Evolutionary conservation across 768 basidiomycete species (phyloP), one percentile per base, ranked within the genome.

Genomic region (Serendipita sp.): DNA sequence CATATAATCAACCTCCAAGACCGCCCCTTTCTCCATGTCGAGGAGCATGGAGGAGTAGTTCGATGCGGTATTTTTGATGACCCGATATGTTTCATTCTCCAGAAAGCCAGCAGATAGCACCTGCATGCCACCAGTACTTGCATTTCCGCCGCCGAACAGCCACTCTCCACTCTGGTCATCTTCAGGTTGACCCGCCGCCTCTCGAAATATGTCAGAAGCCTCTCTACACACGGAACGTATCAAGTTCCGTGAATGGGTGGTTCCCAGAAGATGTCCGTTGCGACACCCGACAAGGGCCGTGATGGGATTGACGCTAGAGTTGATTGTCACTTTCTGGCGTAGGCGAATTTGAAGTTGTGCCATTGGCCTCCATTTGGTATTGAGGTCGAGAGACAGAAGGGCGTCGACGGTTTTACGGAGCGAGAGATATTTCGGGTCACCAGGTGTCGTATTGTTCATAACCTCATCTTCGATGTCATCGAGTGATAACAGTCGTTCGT

Each of bases 1-100:
- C 69, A 96, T 77, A 69, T 76, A 89, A 16, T 86, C 81, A 28
- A 97, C 80, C 75, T 97, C 93, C 0, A 91, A 93, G 3, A 70
- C 67, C n/a, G 69, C 64, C 47, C 85, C 85, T 36, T 74, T 73
- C 67, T 78, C 79, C 34, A 94, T 72, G 71, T 95, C 91, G 15
- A 77, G 72, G 16, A 92, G 77, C 83, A 91, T 96, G 15, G 87
- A 89, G 3, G 91, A 91, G 63, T 84, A 80, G 71, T 93, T 91
- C 13, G 75, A 74, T 46, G 74, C 75, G 2, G 90, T 94, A 28
- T 75, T 64, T 7, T 76, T 67, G 15, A 83, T 80, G 48, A 91
- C 80, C 18, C 80, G 79, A 56, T 79, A 60, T 36, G 85, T 83
- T 70, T 89, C 83, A 46, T 75, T 69, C 67, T 80, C 73, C 45